Percentiles rank a stretch among this genome's conserved stretches.
These are phyloP conservation scores for Amylocarpus encephaloides DNA, from an alignment of 2,329 filamentous ascomycete species.

Conservation along the genomic window DNA sequence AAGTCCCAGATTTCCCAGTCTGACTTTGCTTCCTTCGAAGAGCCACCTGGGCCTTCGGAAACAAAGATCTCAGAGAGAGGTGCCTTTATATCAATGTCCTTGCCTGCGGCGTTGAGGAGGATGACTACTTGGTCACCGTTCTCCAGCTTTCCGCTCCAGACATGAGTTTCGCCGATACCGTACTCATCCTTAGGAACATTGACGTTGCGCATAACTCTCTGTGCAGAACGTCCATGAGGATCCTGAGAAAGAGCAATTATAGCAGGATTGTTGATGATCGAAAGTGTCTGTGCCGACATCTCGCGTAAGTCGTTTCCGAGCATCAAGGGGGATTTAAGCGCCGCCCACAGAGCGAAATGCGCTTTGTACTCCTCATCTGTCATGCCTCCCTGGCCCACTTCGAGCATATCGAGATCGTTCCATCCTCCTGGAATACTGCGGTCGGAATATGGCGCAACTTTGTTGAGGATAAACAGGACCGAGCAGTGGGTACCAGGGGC, in stretches of 20 bases:
- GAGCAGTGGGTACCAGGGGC: conserved; percentile 20
- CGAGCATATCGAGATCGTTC: conserved; percentile 23
- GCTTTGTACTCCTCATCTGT: conserved; percentile 21
- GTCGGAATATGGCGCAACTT: conserved; percentile 17
- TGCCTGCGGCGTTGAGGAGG: conserved; percentile 41
- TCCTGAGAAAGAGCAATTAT: conserved; percentile 20
- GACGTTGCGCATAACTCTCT: conserved; percentile 31
- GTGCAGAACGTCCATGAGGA: conserved; percentile 11
- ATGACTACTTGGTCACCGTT: conserved; percentile 38
- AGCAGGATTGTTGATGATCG: conserved; percentile 21
- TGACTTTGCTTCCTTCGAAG: conserved; percentile 34
- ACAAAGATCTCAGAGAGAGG: conserved; percentile 45
- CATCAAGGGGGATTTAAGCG: conserved; percentile 19
- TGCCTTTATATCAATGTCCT: conserved; percentile 38
- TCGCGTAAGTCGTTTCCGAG: conserved; percentile 19
- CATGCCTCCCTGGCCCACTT: conserved; percentile 22
- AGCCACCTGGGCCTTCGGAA: conserved; percentile 36
- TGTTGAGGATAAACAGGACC: conserved; percentile 17
- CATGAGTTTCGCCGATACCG: conserved; percentile 39
- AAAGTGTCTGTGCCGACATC: conserved; percentile 13
- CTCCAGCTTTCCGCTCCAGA: conserved; percentile 42
- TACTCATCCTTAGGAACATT: conserved; percentile 33
- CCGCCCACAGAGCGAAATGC: conserved; percentile 22
- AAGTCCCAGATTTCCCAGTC: conserved; percentile 47
- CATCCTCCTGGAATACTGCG: conserved; percentile 20